Evolutionary conservation across 805 yeast genomes (phyloP).

Genomic region (Hanseniaspora meyeri): DNA sequence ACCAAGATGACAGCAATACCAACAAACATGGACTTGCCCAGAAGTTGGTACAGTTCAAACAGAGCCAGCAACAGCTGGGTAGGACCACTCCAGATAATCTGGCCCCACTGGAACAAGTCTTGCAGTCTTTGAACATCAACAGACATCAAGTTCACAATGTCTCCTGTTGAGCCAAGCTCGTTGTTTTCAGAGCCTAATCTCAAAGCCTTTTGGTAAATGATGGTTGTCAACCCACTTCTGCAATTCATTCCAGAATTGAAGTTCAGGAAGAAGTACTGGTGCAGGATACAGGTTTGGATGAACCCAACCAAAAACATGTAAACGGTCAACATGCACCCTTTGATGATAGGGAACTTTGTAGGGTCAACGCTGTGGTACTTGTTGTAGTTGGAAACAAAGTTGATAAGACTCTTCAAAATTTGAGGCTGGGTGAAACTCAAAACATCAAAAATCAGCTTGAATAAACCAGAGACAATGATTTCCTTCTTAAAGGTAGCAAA

Average conservation of each 20-base stretch:
- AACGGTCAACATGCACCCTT: slow-evolving; percentile 62
- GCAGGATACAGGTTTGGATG: slow-evolving; percentile 63
- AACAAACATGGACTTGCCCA: slow-evolving; percentile 92
- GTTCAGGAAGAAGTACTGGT: slow-evolving; percentile 65
- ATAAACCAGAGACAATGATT: slow-evolving; percentile 58
- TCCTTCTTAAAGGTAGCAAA: slow-evolving; percentile 60
- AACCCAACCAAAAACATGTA: slow-evolving; percentile 66
- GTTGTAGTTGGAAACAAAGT: slow-evolving; percentile 40
- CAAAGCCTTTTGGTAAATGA: slow-evolving; percentile 56
- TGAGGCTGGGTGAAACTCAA: slow-evolving; percentile 84
- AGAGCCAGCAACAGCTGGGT: slow-evolving; percentile 73
- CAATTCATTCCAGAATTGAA: slow-evolving; percentile 69
- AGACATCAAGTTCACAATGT: slow-evolving; percentile 86
- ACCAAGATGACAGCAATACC: slow-evolving; percentile 71
- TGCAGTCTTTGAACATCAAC: slow-evolving; percentile 85
- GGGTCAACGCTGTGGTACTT: slow-evolving; percentile 18
- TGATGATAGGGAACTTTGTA: slow-evolving; percentile 42
- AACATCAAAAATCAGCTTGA: slow-evolving; percentile 63
- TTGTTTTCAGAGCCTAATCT: slow-evolving; percentile 60
- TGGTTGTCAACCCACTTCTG: slow-evolving; percentile 54
- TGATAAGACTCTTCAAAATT: slow-evolving; percentile 52
- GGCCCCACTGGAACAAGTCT: slow-evolving; percentile 65
- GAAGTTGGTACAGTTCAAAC: slow-evolving; percentile 51
- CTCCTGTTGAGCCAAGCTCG: slow-evolving; percentile 70
- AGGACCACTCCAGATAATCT: slow-evolving; percentile 85